These are phyloP conservation scores for Penstemon eatonii DNA, from an alignment of 257 asterid species.

Conservation along the genomic window DNA sequence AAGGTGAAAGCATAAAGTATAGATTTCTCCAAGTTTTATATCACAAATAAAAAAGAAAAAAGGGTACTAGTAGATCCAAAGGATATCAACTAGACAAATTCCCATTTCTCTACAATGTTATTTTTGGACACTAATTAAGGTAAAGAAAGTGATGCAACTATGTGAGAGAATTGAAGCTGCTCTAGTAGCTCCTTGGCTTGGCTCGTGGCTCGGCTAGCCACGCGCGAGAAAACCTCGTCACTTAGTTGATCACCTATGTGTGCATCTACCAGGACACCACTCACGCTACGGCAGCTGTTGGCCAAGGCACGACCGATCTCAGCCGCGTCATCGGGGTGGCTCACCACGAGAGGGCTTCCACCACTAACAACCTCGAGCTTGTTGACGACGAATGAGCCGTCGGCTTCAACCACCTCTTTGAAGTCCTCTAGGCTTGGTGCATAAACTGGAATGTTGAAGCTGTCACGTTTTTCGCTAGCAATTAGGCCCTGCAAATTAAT, in stretches of 20 bases:
- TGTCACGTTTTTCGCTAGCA: constrained; percentile 70
- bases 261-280: constrained; percentile 92
- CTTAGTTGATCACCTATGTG: constrained; percentile 81
- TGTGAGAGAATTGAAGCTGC: constrained; percentile 78
- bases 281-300: constrained; percentile 78
- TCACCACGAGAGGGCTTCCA: constrained; percentile 93
- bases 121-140: constrained; percentile 25
- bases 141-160: constrained; percentile 88
- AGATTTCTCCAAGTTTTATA: neutral
- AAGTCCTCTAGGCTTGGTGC: constrained; percentile 91
- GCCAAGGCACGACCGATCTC: constrained; percentile 91
- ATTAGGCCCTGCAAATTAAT: constrained; percentile 58
- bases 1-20: too few species aligned
- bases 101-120: neutral
- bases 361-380: constrained; percentile 76
- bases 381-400: constrained; percentile 67
- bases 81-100: neutral
- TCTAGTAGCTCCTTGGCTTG: constrained; percentile 76
- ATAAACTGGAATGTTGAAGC: constrained; percentile 85
- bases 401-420: constrained; percentile 82
- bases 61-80: neutral
- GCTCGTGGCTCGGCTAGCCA: constrained; percentile 60
- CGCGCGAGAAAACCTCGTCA: constrained; percentile 69
- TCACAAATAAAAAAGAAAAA: neutral
- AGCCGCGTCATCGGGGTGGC: constrained; percentile 68